Base-by-base conservation (phyloP, 73 alveolate species). In the Loxodes magnus region DNA sequence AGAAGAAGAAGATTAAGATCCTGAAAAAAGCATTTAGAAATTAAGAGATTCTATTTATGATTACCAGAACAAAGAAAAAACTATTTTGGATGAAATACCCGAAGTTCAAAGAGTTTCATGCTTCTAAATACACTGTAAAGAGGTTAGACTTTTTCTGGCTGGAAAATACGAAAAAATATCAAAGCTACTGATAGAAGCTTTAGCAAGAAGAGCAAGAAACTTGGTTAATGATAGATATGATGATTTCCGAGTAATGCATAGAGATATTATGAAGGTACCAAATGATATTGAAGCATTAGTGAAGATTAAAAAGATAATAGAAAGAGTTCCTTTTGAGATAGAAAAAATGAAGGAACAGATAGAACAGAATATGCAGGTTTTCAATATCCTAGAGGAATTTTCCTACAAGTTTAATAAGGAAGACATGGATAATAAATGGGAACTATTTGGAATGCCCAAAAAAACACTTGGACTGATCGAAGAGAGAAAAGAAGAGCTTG, bases 41-140 rank as follows among this genome's bases (percentile, higher is more conserved):
- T 71, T 91, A 7, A 82, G 69, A 72, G 84, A 70, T 63, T 96
- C 87, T 71, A 83, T 91, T 42, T 36, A 67, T 27, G 80, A 72
- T 58, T 80, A 76, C 54, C 64, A 64, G 51, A 62, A 74, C 41
- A 82, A 79, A 43, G 97, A 83, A 64, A 82, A 79, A 42, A 75
- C 74, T 48, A 66, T 88, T 2, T 61, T 67, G 56, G 73, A 63
- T 29, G 79, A 74, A 31, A 82, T 91, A 39, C 97, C 96, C 38
- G 93, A 91, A 64, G 42, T 66, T 20, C 74, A 83, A 28, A 77
- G 59, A 59, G 96, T 91, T 26, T 84, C 96, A 16, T 74, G 78
- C 67, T 91, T 91, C 84, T 62, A 76, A 67, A 65, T 91, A 5
- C 84, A 91, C 82, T 76, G 94, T 50, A 83, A 92, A 56, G 96